Evolutionary conservation across 306 rosid species (phyloP).

Genomic region (Rosa chinensis): DNA sequence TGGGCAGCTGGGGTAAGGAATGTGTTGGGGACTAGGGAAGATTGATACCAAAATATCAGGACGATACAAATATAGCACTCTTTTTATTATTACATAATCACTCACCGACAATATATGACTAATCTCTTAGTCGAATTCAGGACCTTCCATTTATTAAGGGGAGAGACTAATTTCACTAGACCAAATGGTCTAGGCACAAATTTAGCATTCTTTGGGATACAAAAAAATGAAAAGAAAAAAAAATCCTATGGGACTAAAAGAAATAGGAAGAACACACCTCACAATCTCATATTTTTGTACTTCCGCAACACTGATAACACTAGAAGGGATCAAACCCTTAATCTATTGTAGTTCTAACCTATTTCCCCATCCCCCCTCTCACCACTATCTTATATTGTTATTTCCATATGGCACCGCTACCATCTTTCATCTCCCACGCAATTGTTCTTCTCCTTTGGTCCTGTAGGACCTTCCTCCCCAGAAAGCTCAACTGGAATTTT

Average conservation of each 20-base stretch:
- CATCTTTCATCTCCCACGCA: constrained; percentile 23
- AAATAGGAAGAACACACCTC: not conserved
- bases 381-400: not conserved
- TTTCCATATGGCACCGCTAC: not conserved
- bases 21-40: not conserved
- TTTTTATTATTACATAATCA: no score
- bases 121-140: not conserved
- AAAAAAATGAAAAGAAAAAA: no score
- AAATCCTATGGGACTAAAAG: not conserved
- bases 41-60: not conserved
- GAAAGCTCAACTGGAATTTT: constrained; percentile 50
- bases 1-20: no score
- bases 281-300: not conserved
- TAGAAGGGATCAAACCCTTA: not conserved
- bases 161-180: not conserved
- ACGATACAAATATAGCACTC: no score
- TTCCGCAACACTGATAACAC: not conserved
- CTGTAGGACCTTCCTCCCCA: constrained; percentile 62
- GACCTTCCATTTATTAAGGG: not conserved
- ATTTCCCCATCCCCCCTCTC: not conserved
- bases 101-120: no score
- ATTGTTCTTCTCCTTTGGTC: constrained; percentile 63
- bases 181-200: not conserved
- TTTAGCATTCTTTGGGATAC: not conserved
- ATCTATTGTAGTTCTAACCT: not conserved